Percentiles rank a stretch among this genome's conserved stretches.
Conservation (phyloP, 1,284 basidiomycete species). For the Boletus sp. region DNA sequence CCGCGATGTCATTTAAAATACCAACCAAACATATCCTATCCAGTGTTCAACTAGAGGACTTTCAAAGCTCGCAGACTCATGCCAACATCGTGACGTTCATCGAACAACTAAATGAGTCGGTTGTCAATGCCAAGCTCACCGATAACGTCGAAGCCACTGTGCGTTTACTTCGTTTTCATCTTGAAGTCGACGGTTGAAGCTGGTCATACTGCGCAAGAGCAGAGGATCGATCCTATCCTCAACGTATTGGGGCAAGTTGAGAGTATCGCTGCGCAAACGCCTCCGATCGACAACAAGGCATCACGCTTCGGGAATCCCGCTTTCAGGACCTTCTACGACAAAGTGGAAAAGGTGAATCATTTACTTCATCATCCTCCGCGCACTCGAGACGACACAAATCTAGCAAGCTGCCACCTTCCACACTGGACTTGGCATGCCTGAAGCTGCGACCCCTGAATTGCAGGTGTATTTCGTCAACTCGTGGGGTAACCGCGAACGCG, state of each 20-base stretch:
- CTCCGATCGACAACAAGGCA: slow-evolving; percentile 86
- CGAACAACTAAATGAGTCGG: slow-evolving; percentile 71
- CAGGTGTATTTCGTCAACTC: slow-evolving; percentile 81
- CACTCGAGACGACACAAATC: neutral
- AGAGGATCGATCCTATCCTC: slow-evolving; percentile 68
- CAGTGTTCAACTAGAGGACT: slow-evolving; percentile 77
- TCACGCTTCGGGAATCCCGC: slow-evolving; percentile 98
- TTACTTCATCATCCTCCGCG: neutral
- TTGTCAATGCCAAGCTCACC: slow-evolving; percentile 76
- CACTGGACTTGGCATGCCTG: slow-evolving; percentile 56
- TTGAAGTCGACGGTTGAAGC: slow-evolving; percentile 4
- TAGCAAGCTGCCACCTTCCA: slow-evolving; percentile 57
- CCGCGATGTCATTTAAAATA: slow-evolving; percentile 28
- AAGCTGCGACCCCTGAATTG: slow-evolving; percentile 63
- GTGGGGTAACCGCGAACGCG: slow-evolving; percentile 91
- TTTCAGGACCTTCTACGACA: slow-evolving; percentile 90
- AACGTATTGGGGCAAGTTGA: slow-evolving; percentile 69
- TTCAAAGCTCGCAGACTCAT: slow-evolving; percentile 76
- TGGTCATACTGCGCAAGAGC: slow-evolving; percentile 14
- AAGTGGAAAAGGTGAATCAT: slow-evolving; percentile 61
- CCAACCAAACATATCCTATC: slow-evolving; percentile 80
- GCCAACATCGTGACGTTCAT: slow-evolving; percentile 72
- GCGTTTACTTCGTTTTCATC: slow-evolving; percentile 27
- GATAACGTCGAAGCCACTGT: slow-evolving; percentile 62
- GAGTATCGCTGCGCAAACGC: slow-evolving; percentile 64